phyloP scores from a whole-genome alignment of 768 basidiomycete genomes.

The Vararia minispora region DNA sequence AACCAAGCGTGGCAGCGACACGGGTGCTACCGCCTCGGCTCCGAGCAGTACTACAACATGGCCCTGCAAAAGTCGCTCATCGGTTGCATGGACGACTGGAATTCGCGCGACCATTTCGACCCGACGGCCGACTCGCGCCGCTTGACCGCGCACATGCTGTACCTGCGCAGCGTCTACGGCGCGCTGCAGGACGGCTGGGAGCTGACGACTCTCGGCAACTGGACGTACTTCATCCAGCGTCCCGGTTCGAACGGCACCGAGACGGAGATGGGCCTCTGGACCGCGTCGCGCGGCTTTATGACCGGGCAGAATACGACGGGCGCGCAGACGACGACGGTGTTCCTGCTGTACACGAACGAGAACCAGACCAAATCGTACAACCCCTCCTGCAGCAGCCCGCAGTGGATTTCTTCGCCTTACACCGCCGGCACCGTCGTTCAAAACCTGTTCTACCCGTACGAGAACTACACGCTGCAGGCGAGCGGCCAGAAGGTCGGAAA shows the following conservation, averaged over 20 bases:
- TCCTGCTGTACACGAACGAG: slow-evolving; percentile 82
- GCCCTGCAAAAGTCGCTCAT: slow-evolving; percentile 67
- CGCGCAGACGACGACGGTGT: slow-evolving; percentile 53
- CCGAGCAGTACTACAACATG: slow-evolving; percentile 91
- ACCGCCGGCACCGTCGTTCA: slow-evolving; percentile 43
- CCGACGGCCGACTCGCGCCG: slow-evolving; percentile 73
- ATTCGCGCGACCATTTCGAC: slow-evolving; percentile 90
- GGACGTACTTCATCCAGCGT: slow-evolving; percentile 67
- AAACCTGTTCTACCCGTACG: slow-evolving; percentile 80
- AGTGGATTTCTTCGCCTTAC: slow-evolving; percentile 80
- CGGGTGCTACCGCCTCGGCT: slow-evolving; percentile 86
- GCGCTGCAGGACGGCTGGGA: slow-evolving; percentile 81
- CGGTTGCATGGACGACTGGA: slow-evolving; percentile 87
- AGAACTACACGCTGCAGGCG: slow-evolving; percentile 56
- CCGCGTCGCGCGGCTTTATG: slow-evolving; percentile 60
- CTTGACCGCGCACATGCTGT: slow-evolving; percentile 59
- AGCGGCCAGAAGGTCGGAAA: slow-evolving; percentile 56
- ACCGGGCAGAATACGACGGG: slow-evolving; percentile 49
- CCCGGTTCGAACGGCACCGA: slow-evolving; percentile 76
- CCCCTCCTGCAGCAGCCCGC: slow-evolving; percentile 40
- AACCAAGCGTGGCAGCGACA: slow-evolving; percentile 86
- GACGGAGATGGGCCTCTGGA: slow-evolving; percentile 87
- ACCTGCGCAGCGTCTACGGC: slow-evolving; percentile 56
- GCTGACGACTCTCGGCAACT: slow-evolving; percentile 76
- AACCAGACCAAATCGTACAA: slow-evolving; percentile 59